Evolutionary conservation across 2,329 filamentous ascomycete genomes (phyloP).

Genomic region (Colletotrichum orbiculare): DNA sequence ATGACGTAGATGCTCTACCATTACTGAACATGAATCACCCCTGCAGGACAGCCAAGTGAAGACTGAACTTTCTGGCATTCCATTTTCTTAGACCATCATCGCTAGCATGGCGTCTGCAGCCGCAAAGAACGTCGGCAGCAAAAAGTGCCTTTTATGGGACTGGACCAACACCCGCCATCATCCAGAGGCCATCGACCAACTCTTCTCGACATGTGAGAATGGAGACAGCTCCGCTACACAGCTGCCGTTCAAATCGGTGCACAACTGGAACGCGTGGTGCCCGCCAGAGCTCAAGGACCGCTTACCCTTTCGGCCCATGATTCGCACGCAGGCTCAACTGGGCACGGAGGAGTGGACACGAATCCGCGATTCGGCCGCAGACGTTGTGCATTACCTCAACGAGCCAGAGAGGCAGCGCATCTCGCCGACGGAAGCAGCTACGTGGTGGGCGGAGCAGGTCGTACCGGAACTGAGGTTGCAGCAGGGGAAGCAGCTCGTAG

Average conservation of each 20-base stretch:
- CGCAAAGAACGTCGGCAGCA: not conserved
- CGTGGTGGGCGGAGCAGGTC: conserved; percentile 51
- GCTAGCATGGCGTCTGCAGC: not conserved
- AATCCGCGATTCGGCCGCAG: conserved; percentile 40
- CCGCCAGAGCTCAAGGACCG: conserved; percentile 49
- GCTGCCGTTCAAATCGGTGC: conserved; percentile 48
- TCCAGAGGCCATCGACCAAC: conserved; percentile 48
- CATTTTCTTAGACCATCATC: not conserved
- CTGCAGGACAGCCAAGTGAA: too few relatives aligned
- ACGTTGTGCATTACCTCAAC: conserved; percentile 58
- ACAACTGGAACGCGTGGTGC: conserved; percentile 56
- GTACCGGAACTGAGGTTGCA: conserved; percentile 40
- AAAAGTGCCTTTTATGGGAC: conserved; percentile 56
- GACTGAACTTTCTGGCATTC: not conserved
- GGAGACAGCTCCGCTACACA: conserved; percentile 4
- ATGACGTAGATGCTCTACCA: not conserved
- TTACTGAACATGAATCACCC: too few relatives aligned
- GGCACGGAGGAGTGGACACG: conserved; percentile 51
- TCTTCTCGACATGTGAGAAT: conserved; percentile 38
- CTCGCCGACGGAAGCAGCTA: conserved; percentile 48
- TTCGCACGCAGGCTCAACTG: conserved; percentile 50
- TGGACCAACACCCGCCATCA: conserved; percentile 52
- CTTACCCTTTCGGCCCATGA: conserved; percentile 54
- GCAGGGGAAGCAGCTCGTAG: conserved; percentile 46
- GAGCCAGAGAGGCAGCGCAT: conserved; percentile 55